Base-by-base conservation (phyloP, 306 rosid genomes). In the Quercus rubra region DNA sequence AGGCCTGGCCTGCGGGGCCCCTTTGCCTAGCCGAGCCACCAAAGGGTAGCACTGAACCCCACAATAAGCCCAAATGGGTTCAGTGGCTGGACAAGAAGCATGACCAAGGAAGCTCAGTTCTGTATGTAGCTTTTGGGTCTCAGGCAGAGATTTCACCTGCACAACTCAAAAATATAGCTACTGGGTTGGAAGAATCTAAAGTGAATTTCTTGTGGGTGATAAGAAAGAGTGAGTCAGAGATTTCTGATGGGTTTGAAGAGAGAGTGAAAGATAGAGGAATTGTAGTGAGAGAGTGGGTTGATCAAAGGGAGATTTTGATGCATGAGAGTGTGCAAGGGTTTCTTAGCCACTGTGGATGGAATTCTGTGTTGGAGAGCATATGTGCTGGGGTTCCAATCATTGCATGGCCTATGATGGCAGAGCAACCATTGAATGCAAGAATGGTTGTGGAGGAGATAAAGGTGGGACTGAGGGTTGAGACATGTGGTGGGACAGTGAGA, bases 401-500 rank as follows among this genome's bases (percentile, higher is more conserved):
- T 23, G 23, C 23, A 23, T 23, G 23, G 23, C 23, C 23, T 23
- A 23, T 23, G 23, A 23, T 23, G 23, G 23, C 23, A 23, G 23
- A 23, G 23, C 23, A 23, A 23, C 23, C 23, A 23, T 23, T 23
- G 23, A 23, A 23, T 23, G 85, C 90, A 12, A 86, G 77, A 23
- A 41, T 84, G 82, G 92, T 87, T 74, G 86, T 17, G 83, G 92
- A 87, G 57, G 90, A 87, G 80, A 70, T 87, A 1, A 79, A 54
- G 69, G 80, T 83, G 19, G 89, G 89, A 54, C 1, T 86, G 71
- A 74, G 79, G n/a, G 83, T 80, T 4, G 86, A 83, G 62, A 83
- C 78, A 1, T 21, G 75, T 21, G 77, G 74, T 1, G 79, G 83
- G 1, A 56, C 74, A 3, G 35, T 78, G 5, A 78, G 21, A 13